Evolutionary conservation across 164 flowering plant species (phyloP).

Genomic region (Stephania japonica): DNA sequence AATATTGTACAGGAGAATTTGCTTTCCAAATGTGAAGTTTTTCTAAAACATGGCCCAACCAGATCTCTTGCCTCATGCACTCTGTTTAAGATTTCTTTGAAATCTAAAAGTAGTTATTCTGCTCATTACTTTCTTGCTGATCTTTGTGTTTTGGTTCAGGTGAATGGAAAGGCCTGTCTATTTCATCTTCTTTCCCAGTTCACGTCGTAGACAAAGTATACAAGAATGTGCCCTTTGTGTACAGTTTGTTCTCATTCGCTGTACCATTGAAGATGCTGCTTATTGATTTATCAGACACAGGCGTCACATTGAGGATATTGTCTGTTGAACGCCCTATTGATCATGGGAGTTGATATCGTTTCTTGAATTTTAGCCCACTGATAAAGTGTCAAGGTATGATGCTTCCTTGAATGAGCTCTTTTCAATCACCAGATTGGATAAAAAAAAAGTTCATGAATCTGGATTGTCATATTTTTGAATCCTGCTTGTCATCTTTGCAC

Average conservation of each 20-base stretch:
- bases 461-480: not conserved
- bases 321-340: no score
- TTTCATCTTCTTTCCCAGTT: not conserved
- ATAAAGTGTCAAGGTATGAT: not conserved
- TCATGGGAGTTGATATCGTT: no score
- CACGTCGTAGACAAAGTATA: not conserved
- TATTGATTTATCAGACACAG: not conserved
- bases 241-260: not conserved
- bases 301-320: not conserved
- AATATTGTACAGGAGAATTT: conserved; percentile 52
- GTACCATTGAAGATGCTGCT: not conserved
- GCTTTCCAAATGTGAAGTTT: conserved; percentile 41
- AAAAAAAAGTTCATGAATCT: not conserved
- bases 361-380: not conserved
- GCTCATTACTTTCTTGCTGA: conserved; percentile 3
- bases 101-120: conserved; percentile 2
- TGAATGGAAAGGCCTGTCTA: not conserved
- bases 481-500: not conserved
- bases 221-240: not conserved
- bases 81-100: conserved; percentile 3
- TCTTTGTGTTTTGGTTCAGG: conserved; percentile 3
- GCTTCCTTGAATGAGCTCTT: not conserved
- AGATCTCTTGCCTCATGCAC: conserved; percentile 22
- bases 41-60: conserved; percentile 19
- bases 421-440: not conserved